Evolutionary conservation across 371 early-diverging fungal species (phyloP).

Genomic region (Mucor saturninus): DNA sequence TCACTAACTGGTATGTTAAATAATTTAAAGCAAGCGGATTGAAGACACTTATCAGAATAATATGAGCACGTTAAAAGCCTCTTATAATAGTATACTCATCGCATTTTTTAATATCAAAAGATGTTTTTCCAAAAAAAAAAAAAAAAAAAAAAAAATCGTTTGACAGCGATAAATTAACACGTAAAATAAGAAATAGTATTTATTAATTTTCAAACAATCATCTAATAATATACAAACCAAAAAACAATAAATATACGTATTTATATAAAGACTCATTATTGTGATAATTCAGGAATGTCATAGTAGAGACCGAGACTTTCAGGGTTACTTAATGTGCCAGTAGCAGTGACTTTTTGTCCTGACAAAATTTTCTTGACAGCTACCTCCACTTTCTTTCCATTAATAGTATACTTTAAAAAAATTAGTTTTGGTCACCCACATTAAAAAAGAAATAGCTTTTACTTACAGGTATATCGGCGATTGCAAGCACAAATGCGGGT

Average conservation of each 20-base stretch:
- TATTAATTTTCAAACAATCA: neutral
- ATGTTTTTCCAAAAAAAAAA: neutral
- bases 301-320: conserved; percentile 82
- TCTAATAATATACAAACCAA: conserved; percentile 2
- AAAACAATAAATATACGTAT: neutral
- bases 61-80: no score
- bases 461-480: conserved; percentile 85
- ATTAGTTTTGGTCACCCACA: neutral
- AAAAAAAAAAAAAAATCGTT: neutral
- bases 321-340: conserved; percentile 85
- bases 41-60: no score
- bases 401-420: conserved; percentile 79
- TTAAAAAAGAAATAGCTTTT: neutral
- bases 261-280: conserved; percentile 19
- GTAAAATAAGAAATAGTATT: neutral
- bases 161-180: neutral
- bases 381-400: conserved; percentile 97
- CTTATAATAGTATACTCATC: no score
- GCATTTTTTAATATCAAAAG: neutral
- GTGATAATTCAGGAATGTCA: conserved; percentile 64
- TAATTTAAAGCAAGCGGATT: no score
- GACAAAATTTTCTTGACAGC: conserved; percentile 93
- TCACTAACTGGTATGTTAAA: no score
- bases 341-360: conserved; percentile 75
- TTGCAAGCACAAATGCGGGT: conserved; percentile 85